Base-by-base conservation (phyloP, 1,284 basidiomycete species). In the Coriolopsis trogii region DNA sequence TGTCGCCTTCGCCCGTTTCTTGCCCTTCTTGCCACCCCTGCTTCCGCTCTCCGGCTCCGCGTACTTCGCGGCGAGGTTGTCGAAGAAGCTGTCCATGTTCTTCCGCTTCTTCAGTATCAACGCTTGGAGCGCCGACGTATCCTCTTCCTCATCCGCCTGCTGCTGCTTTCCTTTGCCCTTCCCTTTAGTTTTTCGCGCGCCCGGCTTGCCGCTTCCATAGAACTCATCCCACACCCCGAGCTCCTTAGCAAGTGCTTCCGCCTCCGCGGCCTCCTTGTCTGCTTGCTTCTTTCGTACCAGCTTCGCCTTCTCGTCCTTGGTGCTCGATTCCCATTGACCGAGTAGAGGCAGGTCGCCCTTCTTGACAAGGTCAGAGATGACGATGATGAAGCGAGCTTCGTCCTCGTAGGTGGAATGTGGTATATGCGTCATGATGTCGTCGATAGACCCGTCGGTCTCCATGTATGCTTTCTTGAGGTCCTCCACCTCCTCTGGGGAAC, bases 181-280 rank as follows among this genome's bases (percentile, higher is more conserved):
- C 1, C 73, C 78, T 51, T 83, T 84, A 37, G 73, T 73, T 63
- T 82, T 83, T 53, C 85, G 77, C 39, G 81, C 73, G 13, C 85
- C 84, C 16, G 81, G 74, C 71, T 88, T 89, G 4, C 89, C 93
- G 53, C 74, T 83, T 1, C 93, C 94, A 66, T 91, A 97, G 64
- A 98, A 95, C 67, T 97, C 93, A 53, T 97, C 94, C 89, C 93
- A 95, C 7, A 97, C 90, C 10, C 93, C 95, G 15, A 98, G 73
- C 61, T 95, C 92, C 63, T 86, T 91, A 1, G 95, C 94, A 20
- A 89, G 72, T 39, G 82, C 76, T 67, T 97, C 95, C 1, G 95
- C 95, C 64, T 96, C 92, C 45, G 75, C 73, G 0, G 92, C 91
- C 69, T 95, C 93, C 66, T 85, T 86, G 56, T 84, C 78, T 1